phyloP scores from a whole-genome alignment of 495 filamentous ascomycete genomes.

The Tuber melanosporum region DNA sequence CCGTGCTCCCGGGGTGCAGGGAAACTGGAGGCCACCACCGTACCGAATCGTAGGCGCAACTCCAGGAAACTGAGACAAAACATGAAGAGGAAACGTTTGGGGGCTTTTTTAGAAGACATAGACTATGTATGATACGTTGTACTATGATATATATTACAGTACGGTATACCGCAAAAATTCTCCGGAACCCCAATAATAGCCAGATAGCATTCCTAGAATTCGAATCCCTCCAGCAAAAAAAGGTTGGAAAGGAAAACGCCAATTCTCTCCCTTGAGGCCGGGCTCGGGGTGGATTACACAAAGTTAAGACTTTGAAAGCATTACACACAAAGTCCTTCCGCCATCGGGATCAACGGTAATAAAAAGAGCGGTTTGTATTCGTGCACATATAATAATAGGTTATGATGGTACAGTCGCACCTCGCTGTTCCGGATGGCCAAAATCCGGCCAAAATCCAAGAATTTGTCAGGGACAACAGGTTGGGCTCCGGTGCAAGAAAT shows the following conservation, averaged over 20 bases:
- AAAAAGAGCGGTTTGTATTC: not conserved
- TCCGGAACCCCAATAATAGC: not conserved
- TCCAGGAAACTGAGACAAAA: too few species aligned
- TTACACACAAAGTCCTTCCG: not conserved
- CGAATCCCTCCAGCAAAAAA: not conserved
- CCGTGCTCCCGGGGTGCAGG: too few species aligned
- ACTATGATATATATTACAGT: not conserved
- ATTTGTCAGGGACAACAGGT: too few species aligned
- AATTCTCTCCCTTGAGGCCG: not conserved
- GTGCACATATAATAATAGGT: not conserved
- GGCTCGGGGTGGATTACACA: not conserved
- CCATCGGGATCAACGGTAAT: not conserved
- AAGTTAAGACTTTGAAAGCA: not conserved
- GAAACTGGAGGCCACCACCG: too few species aligned
- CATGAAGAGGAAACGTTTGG: too few species aligned
- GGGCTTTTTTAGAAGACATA: too few species aligned
- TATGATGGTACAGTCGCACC: too few species aligned
- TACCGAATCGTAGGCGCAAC: too few species aligned
- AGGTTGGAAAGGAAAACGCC: not conserved
- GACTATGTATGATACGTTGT: not conserved
- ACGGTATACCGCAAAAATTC: not conserved
- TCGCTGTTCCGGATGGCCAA: too few species aligned
- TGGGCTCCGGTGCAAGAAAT: too few species aligned
- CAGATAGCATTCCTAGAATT: not conserved
- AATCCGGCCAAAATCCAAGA: too few species aligned